phyloP scores from a whole-genome alignment of 2,329 filamentous ascomycete species.

The Fusarium brevicatenulatum region DNA sequence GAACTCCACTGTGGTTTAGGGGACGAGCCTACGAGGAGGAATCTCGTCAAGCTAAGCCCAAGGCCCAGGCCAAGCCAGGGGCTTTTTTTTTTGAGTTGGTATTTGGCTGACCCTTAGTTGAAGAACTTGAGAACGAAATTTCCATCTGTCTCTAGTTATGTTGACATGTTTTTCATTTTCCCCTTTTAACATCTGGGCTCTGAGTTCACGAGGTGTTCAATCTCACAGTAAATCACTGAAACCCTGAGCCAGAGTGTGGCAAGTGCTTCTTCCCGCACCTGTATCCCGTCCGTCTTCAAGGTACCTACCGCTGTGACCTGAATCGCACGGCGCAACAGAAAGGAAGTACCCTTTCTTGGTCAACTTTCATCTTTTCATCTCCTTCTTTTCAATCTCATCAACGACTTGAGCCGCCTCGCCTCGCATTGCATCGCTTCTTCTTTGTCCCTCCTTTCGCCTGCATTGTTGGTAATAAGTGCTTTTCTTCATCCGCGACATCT shows the following conservation, averaged over 20 bases:
- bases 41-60: slow-evolving; percentile 14
- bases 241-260: slow-evolving; percentile 25
- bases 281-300: not conserved
- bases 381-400: slow-evolving; percentile 28
- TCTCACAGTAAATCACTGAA: not conserved
- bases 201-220: not conserved
- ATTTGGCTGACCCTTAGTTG: slow-evolving; percentile 9
- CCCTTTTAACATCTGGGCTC: not conserved
- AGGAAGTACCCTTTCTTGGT: slow-evolving; percentile 18
- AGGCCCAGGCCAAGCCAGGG: slow-evolving; percentile 21
- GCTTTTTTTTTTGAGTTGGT: slow-evolving; percentile 11
- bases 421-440: slow-evolving; percentile 18
- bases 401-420: slow-evolving; percentile 15
- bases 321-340: slow-evolving; percentile 40
- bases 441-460: slow-evolving; percentile 33
- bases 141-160: not conserved
- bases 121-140: slow-evolving; percentile 1
- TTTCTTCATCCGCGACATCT: slow-evolving; percentile 23
- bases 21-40: slow-evolving; percentile 6
- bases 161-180: not conserved
- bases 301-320: slow-evolving; percentile 33
- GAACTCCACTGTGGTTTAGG: slow-evolving; percentile 38
- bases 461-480: slow-evolving; percentile 31
- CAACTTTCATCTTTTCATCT: slow-evolving; percentile 29
- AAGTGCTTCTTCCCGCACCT: slow-evolving; percentile 31